Conservation (phyloP, 495 filamentous ascomycete species). For the Amniculicola lignicola region DNA sequence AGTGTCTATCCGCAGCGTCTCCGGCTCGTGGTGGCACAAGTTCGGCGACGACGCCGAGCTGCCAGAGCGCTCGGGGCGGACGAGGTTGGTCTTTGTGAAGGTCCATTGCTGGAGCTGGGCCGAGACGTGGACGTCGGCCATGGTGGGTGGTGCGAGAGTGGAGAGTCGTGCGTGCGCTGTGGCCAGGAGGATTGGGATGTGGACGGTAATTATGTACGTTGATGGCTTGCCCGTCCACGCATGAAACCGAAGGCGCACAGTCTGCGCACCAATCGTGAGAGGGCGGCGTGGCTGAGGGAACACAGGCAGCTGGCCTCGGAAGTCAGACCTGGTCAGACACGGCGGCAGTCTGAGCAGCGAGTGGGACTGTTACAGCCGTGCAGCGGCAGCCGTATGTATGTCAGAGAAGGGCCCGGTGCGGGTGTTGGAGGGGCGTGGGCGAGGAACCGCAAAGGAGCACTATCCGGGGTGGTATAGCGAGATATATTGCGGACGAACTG, state of each 20-base stretch:
- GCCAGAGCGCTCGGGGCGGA: slow-evolving; percentile 26
- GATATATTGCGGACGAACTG: slow-evolving; percentile 33
- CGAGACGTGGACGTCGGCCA: slow-evolving; percentile 29
- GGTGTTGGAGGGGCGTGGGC: slow-evolving; percentile 2
- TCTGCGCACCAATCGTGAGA: slow-evolving; percentile 20
- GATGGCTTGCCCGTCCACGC: slow-evolving; percentile 18
- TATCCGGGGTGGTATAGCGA: slow-evolving; percentile 15
- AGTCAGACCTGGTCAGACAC: not conserved
- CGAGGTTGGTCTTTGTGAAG: slow-evolving; percentile 25
- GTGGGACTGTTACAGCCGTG: not conserved
- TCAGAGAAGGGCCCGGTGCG: not conserved
- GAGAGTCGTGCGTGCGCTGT: not conserved
- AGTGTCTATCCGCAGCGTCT: slow-evolving; percentile 27
- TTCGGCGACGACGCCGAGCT: slow-evolving; percentile 34
- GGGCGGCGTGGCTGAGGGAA: slow-evolving; percentile 9
- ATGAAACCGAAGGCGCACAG: slow-evolving; percentile 27
- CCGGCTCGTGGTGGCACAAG: slow-evolving; percentile 25
- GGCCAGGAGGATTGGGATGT: slow-evolving; percentile 10
- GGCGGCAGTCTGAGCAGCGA: not conserved
- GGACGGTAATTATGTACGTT: slow-evolving; percentile 22
- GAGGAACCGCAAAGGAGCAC: slow-evolving; percentile 8
- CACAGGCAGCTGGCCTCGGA: slow-evolving; percentile 1
- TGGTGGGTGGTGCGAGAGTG: slow-evolving; percentile 13
- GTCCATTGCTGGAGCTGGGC: slow-evolving; percentile 36
- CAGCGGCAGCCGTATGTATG: not conserved